Evolutionary conservation across 2,329 filamentous ascomycete genomes (phyloP), one percentile per base, ranked within the genome.

Genomic region (Penicillium olsonii): DNA sequence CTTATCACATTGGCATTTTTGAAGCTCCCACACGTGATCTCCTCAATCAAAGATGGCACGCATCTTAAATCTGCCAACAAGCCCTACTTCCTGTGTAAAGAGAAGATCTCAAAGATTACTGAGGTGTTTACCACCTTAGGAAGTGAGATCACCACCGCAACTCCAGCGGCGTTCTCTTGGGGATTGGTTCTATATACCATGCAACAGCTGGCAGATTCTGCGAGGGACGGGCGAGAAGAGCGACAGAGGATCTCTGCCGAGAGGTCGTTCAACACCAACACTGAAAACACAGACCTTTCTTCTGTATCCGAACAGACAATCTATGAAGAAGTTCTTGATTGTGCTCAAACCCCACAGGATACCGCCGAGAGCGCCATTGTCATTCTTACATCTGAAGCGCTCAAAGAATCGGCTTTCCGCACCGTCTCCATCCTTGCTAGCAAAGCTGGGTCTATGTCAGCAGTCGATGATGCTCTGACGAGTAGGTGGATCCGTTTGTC

Each of bases 141-240:
- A 22, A 65, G 72, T 17, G 79, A 79, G 14, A 76, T 82, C n/a
- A 75, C 78, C 31, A 82, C 83, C 29, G 87, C 88, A 17, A 84
- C 83, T 47, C 89, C 90, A 1, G 84, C 88, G 15, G 80, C 90
- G 17, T 88, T 95, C 57, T 83, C 88, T 3, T 97, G 92, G 92
- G 84, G 86, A 4, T 76, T 92, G 40, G 81, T 96, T 20, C 76
- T 92, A 9, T 82, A 87, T 61, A 79, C 81, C 20, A 83, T 94
- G 73, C 83, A 84, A 57, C 73, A 83, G 35, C 81, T 82, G 11
- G 87, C 84, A 56, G 45, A 44, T 22, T 3, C 9, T 15, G 19
- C 2, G 6, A 43, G 33, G 22, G 31, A 14, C 7, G 6, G 1
- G 0, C 26, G 33, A 43, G 33, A 44, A 14, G 17, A 18, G 70